Evolutionary conservation across 805 yeast species (phyloP), one percentile per base, ranked within the genome.

Genomic region (Kodamaea nitidulidarum): DNA sequence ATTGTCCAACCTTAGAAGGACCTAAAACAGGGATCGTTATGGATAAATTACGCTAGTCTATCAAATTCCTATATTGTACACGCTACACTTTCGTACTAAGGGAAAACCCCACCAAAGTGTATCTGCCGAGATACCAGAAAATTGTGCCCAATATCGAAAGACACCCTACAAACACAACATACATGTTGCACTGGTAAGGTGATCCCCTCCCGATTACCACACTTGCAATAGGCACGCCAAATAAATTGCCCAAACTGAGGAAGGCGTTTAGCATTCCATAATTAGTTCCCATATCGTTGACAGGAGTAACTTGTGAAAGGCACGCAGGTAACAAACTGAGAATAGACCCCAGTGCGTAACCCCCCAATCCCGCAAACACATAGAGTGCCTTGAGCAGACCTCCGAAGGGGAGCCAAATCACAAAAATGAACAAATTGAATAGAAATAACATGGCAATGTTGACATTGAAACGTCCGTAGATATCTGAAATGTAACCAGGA

Each of bases 391-490:
- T 44, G 11, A 47, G 26, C 22, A 21, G 37, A 16, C 43, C 42
- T 3, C 69, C 71, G 41, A 61, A 61, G 9, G 67, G 67, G 15
- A 61, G 51, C 64, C 67, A 60, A 12, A 63, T 51, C 6, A 49
- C 52, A 38, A 64, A 50, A 4, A 61, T 52, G 27, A 56, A 47
- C 7, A 62, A 11, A 18, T 49, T 44, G 32, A 51, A 55, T 6
- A 56, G 50, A 2, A 48, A 9, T 10, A 63, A 44, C 70, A 65
- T 63, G 14, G 48, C 21, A 15, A 65, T 49, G 47, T 60, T 61
- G 16, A 65, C 53, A 43, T 62, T 62, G 47, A 53, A 60, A 12
- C 52, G 46, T 4, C 67, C 67, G 38, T 42, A 48, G 16, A 41
- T 24, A 40, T 62, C 67, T 4, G 64, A 55, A 6, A 49, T 16